A percentile compares a stretch with the other conserved stretches of the same genome.
phyloP scores from a whole-genome alignment of 2,329 filamentous ascomycete species.

The Colletotrichum siamense region DNA sequence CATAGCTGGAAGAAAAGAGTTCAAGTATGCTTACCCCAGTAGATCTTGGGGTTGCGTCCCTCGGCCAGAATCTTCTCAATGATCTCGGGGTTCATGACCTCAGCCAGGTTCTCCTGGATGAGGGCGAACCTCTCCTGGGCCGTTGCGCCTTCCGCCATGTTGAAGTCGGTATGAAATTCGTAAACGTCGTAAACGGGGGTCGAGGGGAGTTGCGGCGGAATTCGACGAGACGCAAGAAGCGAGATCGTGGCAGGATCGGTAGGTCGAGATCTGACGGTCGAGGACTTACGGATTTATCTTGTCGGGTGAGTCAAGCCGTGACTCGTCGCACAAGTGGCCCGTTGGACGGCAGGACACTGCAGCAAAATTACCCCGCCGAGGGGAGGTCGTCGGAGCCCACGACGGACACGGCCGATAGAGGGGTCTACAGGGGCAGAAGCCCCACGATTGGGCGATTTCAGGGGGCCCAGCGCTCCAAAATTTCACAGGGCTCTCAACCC shows the following conservation, averaged over 20 bases:
- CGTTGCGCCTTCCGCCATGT: conserved; percentile 37
- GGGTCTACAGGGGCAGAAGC: conserved; percentile 7
- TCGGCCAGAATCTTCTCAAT: conserved; percentile 75
- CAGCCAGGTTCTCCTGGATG: conserved; percentile 81
- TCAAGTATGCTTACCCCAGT: conserved; percentile 69
- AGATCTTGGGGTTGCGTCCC: conserved; percentile 76
- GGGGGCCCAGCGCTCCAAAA: neutral
- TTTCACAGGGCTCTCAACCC: conserved; percentile 13
- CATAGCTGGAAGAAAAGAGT: neutral
- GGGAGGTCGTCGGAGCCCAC: conserved; percentile 16
- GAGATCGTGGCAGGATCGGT: neutral
- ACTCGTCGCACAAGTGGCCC: conserved; percentile 8
- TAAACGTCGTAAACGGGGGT: neutral
- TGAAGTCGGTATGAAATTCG: neutral
- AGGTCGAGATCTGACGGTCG: neutral
- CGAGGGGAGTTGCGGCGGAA: neutral
- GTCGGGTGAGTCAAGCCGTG: conserved; percentile 15
- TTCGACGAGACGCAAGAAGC: neutral
- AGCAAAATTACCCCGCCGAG: conserved; percentile 24
- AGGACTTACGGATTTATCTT: neutral
- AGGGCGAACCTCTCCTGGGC: conserved; percentile 71
- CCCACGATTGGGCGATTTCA: conserved; percentile 12
- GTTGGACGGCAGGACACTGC: neutral
- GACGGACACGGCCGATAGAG: conserved; percentile 17
- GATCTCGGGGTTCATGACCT: conserved; percentile 84